Evolutionary conservation across 768 basidiomycete genomes (phyloP), one percentile per base, ranked within the genome.

Genomic region (Leccinum aurantiacum): DNA sequence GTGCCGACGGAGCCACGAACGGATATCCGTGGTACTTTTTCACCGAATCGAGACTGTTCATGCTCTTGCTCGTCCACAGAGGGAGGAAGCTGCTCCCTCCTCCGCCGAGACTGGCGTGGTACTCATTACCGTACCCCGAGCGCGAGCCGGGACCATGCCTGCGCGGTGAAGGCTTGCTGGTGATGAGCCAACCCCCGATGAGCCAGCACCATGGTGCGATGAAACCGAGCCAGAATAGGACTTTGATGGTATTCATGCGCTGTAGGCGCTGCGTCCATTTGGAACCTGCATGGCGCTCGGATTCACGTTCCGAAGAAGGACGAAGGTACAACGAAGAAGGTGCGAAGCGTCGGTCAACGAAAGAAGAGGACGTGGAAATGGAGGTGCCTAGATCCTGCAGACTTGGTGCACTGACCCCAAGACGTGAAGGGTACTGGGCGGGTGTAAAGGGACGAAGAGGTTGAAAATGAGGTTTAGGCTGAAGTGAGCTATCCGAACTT

Each of bases 181-280:
- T 8, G 57, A 85, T 75, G 59, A 88, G 81, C 89, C 89, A 91
- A 4, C 89, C 89, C 0, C 89, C 89, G 14, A 90, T 78, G 49
- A 91, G 79, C 89, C 89, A 91, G 55, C 89, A 80, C 72, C 87
- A 83, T 0, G 89, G 89, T 50, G 81, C 86, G 51, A 89, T 58
- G 65, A 91, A 91, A 3, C 89, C 89, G 0, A 86, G 58, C 86
- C 87, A 90, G 74, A 91, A 91, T n/a, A 89, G 75, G 70, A 86
- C 80, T 66, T 81, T 80, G 3, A 82, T 77, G 0, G 83, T 65
- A 29, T 75, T 69, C 27, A 55, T n/a, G 6, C 58, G 59, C 24
- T 67, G 63, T 1, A 37, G 47, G 29, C 31, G 61, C 9, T 53
- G 13, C 22, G 19, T 22, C 73, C 69, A 62, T n/a, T 47, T 58